Percentiles rank a stretch among this genome's conserved stretches.
Conservation (phyloP, 257 asterid genomes). For the Primulina huaijiensis region DNA sequence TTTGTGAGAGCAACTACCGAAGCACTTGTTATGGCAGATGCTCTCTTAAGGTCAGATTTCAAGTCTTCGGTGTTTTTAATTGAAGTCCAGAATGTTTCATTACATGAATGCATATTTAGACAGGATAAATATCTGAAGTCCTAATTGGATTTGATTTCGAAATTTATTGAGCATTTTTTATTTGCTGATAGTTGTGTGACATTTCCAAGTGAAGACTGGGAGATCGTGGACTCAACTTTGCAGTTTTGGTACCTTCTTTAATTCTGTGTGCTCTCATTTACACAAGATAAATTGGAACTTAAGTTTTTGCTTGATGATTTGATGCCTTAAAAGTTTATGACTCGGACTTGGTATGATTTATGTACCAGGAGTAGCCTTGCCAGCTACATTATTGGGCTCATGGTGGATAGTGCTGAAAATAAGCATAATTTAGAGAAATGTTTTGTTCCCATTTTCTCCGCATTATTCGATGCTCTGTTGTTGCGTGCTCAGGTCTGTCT, state of each 20-base stretch:
- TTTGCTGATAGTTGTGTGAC: conserved; percentile 63
- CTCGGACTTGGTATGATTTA: conserved; percentile 22
- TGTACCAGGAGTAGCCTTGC: conserved; percentile 76
- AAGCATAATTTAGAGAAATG: conserved; percentile 49
- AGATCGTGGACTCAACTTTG: conserved; percentile 81
- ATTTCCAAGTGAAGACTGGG: conserved; percentile 89
- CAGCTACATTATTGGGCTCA: conserved; percentile 62
- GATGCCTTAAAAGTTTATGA: conserved; percentile 5
- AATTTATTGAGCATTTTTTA: conserved; percentile 25
- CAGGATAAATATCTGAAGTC: conserved; percentile 9
- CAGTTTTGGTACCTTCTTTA: conserved; percentile 64
- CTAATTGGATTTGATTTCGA: not conserved
- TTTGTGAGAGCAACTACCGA: conserved; percentile 66
- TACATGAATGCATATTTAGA: not conserved
- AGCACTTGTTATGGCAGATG: conserved; percentile 68
- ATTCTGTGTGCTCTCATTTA: conserved; percentile 18
- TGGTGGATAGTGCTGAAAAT: conserved; percentile 42
- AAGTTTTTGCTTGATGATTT: not conserved
- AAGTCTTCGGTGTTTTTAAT: conserved; percentile 17
- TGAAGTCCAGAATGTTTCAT: conserved; percentile 4
- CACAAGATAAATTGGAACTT: not conserved
- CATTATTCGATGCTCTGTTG: conserved; percentile 72
- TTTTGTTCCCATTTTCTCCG: conserved; percentile 62
- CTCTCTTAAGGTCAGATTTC: conserved; percentile 65
- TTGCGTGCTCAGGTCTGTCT: conserved; percentile 69